These are phyloP conservation scores for Cystofilobasidium bisporidii DNA, from an alignment of 768 basidiomycete genomes.

Conservation along the genomic window DNA sequence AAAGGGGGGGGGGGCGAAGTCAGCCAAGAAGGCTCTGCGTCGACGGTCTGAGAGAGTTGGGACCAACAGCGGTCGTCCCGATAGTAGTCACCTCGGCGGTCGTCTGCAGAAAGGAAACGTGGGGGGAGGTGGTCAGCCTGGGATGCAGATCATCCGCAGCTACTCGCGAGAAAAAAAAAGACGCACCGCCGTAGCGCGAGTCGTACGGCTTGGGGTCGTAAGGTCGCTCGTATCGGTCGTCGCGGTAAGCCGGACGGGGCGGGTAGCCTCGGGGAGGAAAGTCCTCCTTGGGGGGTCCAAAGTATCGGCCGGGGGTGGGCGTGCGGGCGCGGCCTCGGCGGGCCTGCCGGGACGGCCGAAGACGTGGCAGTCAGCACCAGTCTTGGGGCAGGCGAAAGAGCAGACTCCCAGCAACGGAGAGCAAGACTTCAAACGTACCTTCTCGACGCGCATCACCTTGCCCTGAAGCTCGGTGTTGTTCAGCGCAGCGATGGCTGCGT, in stretches of 20 bases:
- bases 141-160: background rate
- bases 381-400: no score
- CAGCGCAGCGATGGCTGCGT: constrained; percentile 75
- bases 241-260: constrained; percentile 25
- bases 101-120: constrained; percentile 6
- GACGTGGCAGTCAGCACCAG: no score
- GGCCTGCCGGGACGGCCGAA: constrained; percentile 41
- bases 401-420: no score
- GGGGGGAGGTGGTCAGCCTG: background rate
- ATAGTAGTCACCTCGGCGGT: constrained; percentile 18
- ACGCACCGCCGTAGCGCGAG: constrained; percentile 26
- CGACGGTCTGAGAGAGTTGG: no score
- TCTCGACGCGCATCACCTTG: constrained; percentile 79
- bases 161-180: background rate
- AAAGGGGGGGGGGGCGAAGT: background rate
- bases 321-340: constrained; percentile 39
- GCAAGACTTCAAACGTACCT: constrained; percentile 47
- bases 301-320: constrained; percentile 87
- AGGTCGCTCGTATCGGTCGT: constrained; percentile 25
- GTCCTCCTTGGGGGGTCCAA: constrained; percentile 68
- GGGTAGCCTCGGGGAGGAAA: constrained; percentile 20
- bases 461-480: constrained; percentile 79
- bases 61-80: constrained; percentile 26
- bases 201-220: constrained; percentile 38
- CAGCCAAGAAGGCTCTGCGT: background rate